phyloP scores from a whole-genome alignment of 257 asterid species.

The Sherardia arvensis region DNA sequence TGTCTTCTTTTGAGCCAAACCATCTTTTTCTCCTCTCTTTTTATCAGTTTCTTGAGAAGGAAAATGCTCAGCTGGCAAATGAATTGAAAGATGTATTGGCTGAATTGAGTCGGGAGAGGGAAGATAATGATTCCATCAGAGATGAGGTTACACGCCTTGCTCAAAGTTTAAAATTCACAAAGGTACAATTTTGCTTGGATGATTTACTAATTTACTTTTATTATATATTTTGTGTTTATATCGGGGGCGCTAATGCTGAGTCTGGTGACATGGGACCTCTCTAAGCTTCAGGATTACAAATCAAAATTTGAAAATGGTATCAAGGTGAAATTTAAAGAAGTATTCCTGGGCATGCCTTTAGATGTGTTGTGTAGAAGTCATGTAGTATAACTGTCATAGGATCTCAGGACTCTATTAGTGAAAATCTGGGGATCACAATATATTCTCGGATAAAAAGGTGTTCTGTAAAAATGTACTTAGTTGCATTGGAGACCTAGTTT shows the following conservation, averaged over 20 bases:
- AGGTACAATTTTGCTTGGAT: slow-evolving; percentile 15
- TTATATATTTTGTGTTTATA: background rate
- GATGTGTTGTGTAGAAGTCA: background rate
- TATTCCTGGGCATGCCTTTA: background rate
- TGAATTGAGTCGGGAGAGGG: slow-evolving; percentile 16
- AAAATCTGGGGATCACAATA: background rate
- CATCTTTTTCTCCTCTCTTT: background rate
- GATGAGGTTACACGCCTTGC: slow-evolving; percentile 19
- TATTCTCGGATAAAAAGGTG: background rate
- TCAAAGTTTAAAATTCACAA: slow-evolving; percentile 15
- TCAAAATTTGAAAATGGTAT: background rate
- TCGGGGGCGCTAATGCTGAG: background rate
- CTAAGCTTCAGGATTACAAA: background rate
- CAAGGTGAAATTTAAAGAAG: background rate
- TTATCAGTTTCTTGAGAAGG: slow-evolving; percentile 24
- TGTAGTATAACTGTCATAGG: background rate
- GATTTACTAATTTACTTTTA: background rate
- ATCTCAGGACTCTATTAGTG: background rate
- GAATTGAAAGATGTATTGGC: slow-evolving; percentile 15
- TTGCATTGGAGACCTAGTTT: no score
- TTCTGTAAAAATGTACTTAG: no score
- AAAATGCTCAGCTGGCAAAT: slow-evolving; percentile 17
- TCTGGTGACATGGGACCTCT: background rate
- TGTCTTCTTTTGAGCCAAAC: background rate
- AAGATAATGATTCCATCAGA: slow-evolving; percentile 16